Evolutionary conservation across 2,329 filamentous ascomycete species (phyloP).

Genomic region (Colletotrichum chlorophyti): DNA sequence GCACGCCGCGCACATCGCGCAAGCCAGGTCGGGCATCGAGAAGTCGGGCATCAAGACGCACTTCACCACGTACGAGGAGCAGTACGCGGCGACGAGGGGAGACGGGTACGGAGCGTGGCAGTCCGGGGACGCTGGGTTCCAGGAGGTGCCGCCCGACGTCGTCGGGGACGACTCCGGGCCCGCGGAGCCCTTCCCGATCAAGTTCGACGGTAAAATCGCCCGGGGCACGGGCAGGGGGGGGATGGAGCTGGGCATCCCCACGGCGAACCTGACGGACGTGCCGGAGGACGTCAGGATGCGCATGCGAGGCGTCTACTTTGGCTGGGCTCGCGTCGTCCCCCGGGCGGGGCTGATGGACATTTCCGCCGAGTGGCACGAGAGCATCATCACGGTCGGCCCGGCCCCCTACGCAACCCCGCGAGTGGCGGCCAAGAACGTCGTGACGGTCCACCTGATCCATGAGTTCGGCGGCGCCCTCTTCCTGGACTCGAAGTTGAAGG

Average conservation of each 20-base stretch:
- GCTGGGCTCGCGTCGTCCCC: conserved; percentile 61
- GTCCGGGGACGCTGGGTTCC: conserved; percentile 34
- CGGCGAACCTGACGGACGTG: conserved; percentile 59
- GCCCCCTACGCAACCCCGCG: conserved; percentile 51
- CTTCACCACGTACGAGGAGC: conserved; percentile 42
- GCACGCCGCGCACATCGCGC: conserved; percentile 1
- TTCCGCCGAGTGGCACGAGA: conserved; percentile 61
- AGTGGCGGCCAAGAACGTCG: conserved; percentile 56
- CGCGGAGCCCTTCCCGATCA: conserved; percentile 58
- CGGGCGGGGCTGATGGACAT: conserved; percentile 40
- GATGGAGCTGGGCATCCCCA: conserved; percentile 54
- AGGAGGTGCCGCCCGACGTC: conserved; percentile 41
- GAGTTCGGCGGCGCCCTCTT: conserved; percentile 54
- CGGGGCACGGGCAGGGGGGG: conserved; percentile 49
- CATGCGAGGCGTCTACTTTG: conserved; percentile 68
- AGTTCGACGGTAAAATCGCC: conserved; percentile 55
- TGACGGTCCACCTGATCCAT: conserved; percentile 60
- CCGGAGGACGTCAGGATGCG: conserved; percentile 59
- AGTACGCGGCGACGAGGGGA: conserved; percentile 41
- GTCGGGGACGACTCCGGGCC: conserved; percentile 60
- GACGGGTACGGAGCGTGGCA: conserved; percentile 44
- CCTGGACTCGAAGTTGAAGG: conserved; percentile 51
- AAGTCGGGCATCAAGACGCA: conserved; percentile 38
- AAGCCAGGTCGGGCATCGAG: conserved; percentile 23
- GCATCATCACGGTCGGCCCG: conserved; percentile 63